Base-by-base conservation (phyloP, 805 yeast genomes). In the Saccharomycopsis guyanensis region DNA sequence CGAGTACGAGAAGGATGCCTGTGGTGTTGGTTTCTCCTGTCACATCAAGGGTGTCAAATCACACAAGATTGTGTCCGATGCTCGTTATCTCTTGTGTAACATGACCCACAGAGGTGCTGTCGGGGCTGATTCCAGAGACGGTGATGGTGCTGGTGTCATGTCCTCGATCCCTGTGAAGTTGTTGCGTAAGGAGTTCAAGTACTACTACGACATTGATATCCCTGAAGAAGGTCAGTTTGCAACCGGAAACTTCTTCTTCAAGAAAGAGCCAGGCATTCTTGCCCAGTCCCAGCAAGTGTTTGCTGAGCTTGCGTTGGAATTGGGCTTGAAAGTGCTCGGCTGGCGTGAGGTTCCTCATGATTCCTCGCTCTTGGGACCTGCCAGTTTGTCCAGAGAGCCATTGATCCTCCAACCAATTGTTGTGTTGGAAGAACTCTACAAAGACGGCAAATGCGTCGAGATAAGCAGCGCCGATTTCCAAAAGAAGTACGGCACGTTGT, bases 91-190 rank as follows among this genome's bases (percentile, higher is more conserved):
- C 58, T 78, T 91, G 46, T 89, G 97, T 70, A 91, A 93, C 69
- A 93, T 91, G 98, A 86, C 97, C 52, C 98, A 91, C 66, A 80
- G 98, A 69, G 98, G 98, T 62, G 97, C 97, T 35, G 96, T 89
- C 51, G 95, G 96, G 50, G 73, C 87, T 1, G 96, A 89, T 60
- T 95, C 97, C 19, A 79, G 88, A 58, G 96, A 91, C 63, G 98
- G 98, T 66, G 98, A 91, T 63, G 98, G 98, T 66, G 98, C 98
- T 23, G 98, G 98, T 65, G 87, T 91, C 52, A 78, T 91, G 77
- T 78, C 93, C 42, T 83, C 95, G 25, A 79, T 91, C 53, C 96
- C 97, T 31, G 96, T 89, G 68, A 80, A 76, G 54, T 86, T 93
- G 64, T 78, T 91, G 73, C 66, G 66, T 50, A 78, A 91, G 63